A percentile compares a stretch with the other conserved stretches of the same genome.
Conservation (phyloP, 1,284 basidiomycete species). For the Neolentinus lepideus region DNA sequence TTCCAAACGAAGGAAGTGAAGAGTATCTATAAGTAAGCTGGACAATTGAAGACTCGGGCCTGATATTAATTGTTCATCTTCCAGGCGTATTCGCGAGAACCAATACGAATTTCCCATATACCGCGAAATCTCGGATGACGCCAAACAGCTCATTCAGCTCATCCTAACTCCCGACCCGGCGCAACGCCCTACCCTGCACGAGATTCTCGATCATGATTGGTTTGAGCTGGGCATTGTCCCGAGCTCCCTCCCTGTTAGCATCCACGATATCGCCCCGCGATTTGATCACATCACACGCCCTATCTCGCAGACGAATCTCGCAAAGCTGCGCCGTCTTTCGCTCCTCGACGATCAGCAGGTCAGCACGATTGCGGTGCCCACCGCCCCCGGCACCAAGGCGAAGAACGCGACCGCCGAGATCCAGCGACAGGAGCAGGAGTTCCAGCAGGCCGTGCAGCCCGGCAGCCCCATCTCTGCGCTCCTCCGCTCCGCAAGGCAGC, state of each 20-base stretch:
- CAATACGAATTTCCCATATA: slow-evolving; percentile 89
- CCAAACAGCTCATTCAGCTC: slow-evolving; percentile 73
- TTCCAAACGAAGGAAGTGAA: slow-evolving; percentile 99
- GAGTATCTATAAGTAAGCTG: slow-evolving; percentile 79
- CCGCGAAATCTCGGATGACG: slow-evolving; percentile 64
- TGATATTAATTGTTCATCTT: slow-evolving; percentile 10
- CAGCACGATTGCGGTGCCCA: slow-evolving; percentile 30
- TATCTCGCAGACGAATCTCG: slow-evolving; percentile 67
- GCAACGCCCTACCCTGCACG: slow-evolving; percentile 76
- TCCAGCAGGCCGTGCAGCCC: slow-evolving; percentile 92
- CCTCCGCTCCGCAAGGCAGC: slow-evolving; percentile 83
- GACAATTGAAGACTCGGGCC: neutral
- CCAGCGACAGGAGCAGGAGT: slow-evolving; percentile 90
- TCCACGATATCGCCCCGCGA: slow-evolving; percentile 70
- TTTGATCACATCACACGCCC: slow-evolving; percentile 61
- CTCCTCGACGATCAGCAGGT: slow-evolving; percentile 56
- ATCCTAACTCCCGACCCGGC: slow-evolving; percentile 84
- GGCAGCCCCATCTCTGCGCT: slow-evolving; percentile 92
- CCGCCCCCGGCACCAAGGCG: slow-evolving; percentile 16
- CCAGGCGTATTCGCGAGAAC: slow-evolving; percentile 90
- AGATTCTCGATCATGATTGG: slow-evolving; percentile 84
- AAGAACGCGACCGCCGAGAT: slow-evolving; percentile 50
- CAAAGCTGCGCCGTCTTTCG: slow-evolving; percentile 50
- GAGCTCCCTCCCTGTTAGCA: slow-evolving; percentile 69
- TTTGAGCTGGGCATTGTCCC: slow-evolving; percentile 84